Percentiles rank a stretch among this genome's conserved stretches.
Evolutionary conservation across 179 eudicot species (phyloP).

Genomic region (Heliamphora pulchella): DNA sequence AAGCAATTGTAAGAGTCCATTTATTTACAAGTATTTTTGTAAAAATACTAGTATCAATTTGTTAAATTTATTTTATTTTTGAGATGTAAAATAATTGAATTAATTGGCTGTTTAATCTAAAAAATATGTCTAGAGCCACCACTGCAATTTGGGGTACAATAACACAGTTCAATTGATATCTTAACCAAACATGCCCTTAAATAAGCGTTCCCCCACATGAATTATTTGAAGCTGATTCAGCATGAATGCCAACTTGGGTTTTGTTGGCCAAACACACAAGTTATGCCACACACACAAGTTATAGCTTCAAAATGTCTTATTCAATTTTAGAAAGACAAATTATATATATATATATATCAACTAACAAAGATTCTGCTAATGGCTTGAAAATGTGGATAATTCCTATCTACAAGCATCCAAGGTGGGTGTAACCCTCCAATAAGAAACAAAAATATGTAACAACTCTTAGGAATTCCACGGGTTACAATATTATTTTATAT

Average conservation of each 20-base stretch:
- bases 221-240: slow-evolving; percentile 3
- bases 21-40: too few relatives aligned
- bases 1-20: too few relatives aligned
- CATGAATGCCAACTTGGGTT: neutral
- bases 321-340: neutral
- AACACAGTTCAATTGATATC: neutral
- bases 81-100: too few relatives aligned
- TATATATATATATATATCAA: neutral
- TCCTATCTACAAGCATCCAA: slow-evolving; percentile 17
- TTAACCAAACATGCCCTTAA: slow-evolving; percentile 3
- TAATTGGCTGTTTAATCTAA: too few relatives aligned
- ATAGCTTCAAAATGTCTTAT: neutral
- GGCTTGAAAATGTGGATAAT: slow-evolving; percentile 13
- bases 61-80: too few relatives aligned
- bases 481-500: too few relatives aligned
- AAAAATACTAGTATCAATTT: too few relatives aligned
- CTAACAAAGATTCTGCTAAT: slow-evolving; percentile 10
- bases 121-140: too few relatives aligned
- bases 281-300: too few relatives aligned
- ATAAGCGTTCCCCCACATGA: neutral
- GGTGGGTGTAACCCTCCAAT: neutral
- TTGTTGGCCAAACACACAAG: too few relatives aligned
- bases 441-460: too few relatives aligned
- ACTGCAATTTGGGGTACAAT: neutral
- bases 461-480: neutral